A percentile compares a stretch with the other conserved stretches of the same genome.
Conservation (phyloP, 1,284 basidiomycete genomes). For the Trametes hirsuta region DNA sequence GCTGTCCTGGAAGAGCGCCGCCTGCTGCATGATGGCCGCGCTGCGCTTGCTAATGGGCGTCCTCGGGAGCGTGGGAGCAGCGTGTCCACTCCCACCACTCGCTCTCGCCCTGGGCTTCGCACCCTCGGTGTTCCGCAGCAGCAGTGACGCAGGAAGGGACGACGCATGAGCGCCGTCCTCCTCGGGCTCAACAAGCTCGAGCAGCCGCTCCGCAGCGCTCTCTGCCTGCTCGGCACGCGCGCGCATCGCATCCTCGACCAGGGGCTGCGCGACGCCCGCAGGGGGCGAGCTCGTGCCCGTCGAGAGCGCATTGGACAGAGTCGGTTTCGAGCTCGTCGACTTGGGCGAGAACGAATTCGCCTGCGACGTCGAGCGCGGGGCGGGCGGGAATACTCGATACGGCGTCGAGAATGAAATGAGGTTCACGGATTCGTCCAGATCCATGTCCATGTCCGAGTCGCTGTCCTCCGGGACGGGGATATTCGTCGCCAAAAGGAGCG, state of each 20-base stretch:
- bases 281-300: slow-evolving; percentile 41
- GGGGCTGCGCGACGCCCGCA: slow-evolving; percentile 46
- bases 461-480: slow-evolving; percentile 75
- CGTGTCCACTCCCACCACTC: slow-evolving; percentile 31
- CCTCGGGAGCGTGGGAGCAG: slow-evolving; percentile 37
- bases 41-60: slow-evolving; percentile 64
- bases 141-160: slow-evolving; percentile 57
- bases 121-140: slow-evolving; percentile 44
- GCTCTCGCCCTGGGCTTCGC: slow-evolving; percentile 43
- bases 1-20: slow-evolving; percentile 79
- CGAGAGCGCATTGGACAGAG: slow-evolving; percentile 60
- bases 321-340: slow-evolving; percentile 54
- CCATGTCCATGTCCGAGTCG: slow-evolving; percentile 62
- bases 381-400: slow-evolving; percentile 53
- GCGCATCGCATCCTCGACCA: slow-evolving; percentile 82
- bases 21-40: slow-evolving; percentile 65
- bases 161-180: slow-evolving; percentile 56
- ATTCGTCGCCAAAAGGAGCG: slow-evolving; percentile 67
- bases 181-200: slow-evolving; percentile 80
- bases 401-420: slow-evolving; percentile 74
- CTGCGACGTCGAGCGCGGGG: slow-evolving; percentile 26
- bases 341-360: slow-evolving; percentile 50
- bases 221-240: slow-evolving; percentile 88
- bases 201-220: slow-evolving; percentile 79
- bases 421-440: slow-evolving; percentile 55